Evolutionary conservation across 495 filamentous ascomycete species (phyloP).

Genomic region (Aspergillus sclerotioniger): DNA sequence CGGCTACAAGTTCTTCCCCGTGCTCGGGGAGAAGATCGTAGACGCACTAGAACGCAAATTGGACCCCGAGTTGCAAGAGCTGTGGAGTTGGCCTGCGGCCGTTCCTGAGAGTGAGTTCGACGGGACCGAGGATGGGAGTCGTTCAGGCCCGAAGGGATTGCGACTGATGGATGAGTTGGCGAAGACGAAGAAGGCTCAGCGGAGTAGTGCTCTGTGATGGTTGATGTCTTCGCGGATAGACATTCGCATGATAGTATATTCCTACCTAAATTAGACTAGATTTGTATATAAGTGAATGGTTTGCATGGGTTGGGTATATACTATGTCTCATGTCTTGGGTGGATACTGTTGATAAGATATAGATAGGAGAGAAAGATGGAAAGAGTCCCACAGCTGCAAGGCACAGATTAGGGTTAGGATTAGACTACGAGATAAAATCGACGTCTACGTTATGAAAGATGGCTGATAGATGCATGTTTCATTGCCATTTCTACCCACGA

Average conservation of each 20-base stretch:
- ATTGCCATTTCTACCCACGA: neutral
- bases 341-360: too few species aligned
- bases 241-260: too few species aligned
- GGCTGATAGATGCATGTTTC: neutral
- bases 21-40: constrained; percentile 75
- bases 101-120: constrained; percentile 33
- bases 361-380: too few species aligned
- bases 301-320: too few species aligned
- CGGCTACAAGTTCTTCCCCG: constrained; percentile 85
- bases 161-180: constrained; percentile 42
- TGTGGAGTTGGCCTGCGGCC: constrained; percentile 67
- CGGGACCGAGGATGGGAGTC: constrained; percentile 58
- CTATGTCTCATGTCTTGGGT: too few species aligned
- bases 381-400: too few species aligned
- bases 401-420: too few species aligned
- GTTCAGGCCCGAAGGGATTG: constrained; percentile 28
- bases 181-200: constrained; percentile 29
- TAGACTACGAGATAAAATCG: too few species aligned
- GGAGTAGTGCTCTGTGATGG: constrained; percentile 28
- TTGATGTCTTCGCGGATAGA: too few species aligned
- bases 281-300: too few species aligned
- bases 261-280: too few species aligned
- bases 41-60: constrained; percentile 60
- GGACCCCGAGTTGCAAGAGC: constrained; percentile 53
- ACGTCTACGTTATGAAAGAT: neutral